Evolutionary conservation across 371 early-diverging fungal species (phyloP), one percentile per base, ranked within the genome.

Genomic region (Mortierella sp.): DNA sequence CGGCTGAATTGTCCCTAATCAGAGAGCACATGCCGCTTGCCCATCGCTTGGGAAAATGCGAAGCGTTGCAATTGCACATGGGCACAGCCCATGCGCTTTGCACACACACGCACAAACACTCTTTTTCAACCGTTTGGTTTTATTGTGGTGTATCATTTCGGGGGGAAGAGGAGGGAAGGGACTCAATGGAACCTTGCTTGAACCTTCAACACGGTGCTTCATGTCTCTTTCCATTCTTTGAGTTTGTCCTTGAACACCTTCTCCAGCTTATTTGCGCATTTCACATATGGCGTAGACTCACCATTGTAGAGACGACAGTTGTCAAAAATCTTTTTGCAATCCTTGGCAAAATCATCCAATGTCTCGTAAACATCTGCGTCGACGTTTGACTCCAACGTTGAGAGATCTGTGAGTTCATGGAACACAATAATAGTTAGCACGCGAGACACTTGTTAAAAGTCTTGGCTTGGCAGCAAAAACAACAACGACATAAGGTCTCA

Each of bases 301-400:
- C 86, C 90, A 69, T 98, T 98, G 82, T 94, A 98, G 18, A 79
- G 80, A 54, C 88, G 84, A 80, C 96, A 95, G 79, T 98, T 98
- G 60, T 86, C 84, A 64, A 95, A 89, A 34, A 98, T 96, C 72
- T 91, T 87, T 67, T 83, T 80, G 23, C 92, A 86, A 78, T 97
- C 98, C 9, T 64, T 72, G 30, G 81, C 83, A 85, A 96, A 96
- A 24, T 87, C 85, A 30, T 91, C 90, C 52, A 94, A 52, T 8
- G 86, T 84, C 43, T 68, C 63, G 78, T 98, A 98, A 34, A 87
- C 82, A 50, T 90, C 89, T 27, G 86, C 84, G 58, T 92, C 92
- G 42, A 96, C 87, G 51, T 93, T 91, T 5, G 84, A 64, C 48
- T 83, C 87, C 42, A 98, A 82, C 4, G 92, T 96, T 63, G 85